Evolutionary conservation across 169 alveolate genomes (phyloP), one percentile per base, ranked within the genome.

Genomic region (Eimeria necatrix): DNA sequence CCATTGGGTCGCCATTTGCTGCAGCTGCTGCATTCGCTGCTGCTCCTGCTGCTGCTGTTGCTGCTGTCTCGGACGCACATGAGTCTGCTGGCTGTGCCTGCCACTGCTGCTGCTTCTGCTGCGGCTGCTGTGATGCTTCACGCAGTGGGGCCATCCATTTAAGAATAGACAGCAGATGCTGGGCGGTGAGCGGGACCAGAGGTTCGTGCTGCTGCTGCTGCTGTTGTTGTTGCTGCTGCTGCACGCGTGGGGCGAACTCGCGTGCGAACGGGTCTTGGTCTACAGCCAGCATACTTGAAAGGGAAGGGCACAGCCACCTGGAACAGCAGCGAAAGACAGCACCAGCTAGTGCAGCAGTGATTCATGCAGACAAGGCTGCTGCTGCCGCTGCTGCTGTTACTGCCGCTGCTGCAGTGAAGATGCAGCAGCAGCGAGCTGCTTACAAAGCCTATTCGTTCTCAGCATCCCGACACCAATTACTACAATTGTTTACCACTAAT

Each of bases 291-390:
- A 60, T 10, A 9, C 41, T 20, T 74, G 85, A 24, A 10, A 74
- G 85, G 26, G 59, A 74, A 16, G 85, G 85, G 85, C 85, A 74
- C 60, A 74, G 85, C 85, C 85, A 74, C 12, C 85, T 74, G 78
- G 10, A 16, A 60, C 85, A 26, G 9, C 41, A 10, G 76, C 76
- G 4, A 46, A 10, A 41, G 60, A 48, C 2, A 48, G 20, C 24
- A 64, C n/a, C 68, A 56, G 68, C 68, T 56, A 18, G 68, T 56
- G 41, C 41, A 32, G 41, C 56, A 49, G 4, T n/a, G 9, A 48
- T 18, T 26, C n/a, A 9, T 74, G 85, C 85, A 24, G 78, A 32
- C 49, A 24, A 48, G 6, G 48, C 22, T 68, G 41, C 22, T 68
- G 26, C 32, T 5, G n/a, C 56, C 85, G 4, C 59, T 32, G 81